Evolutionary conservation across 768 basidiomycete genomes (phyloP), one percentile per base, ranked within the genome.

Genomic region (Macrocybe gigantea): DNA sequence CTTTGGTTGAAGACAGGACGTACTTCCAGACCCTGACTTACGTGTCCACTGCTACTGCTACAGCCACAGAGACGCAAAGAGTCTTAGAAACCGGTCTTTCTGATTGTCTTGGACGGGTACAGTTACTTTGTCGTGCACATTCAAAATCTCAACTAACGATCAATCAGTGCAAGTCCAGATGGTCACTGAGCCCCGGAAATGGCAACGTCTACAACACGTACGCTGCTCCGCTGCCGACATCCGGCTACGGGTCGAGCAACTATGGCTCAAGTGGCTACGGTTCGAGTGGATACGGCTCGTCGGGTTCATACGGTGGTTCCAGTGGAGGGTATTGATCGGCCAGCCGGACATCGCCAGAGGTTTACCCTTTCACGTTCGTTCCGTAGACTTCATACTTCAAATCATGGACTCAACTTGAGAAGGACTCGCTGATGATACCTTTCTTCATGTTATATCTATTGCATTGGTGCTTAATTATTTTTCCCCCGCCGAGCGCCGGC

Each of bases 111-210:
- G 67, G 69, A 57, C 61, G 66, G 61, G 78, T 78, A 49, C 45
- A 64, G 60, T 22, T 12, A n/a, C 22, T 12, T 38, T 39, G 31
- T 49, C 47, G 38, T 15, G 12, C 44, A 44, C 33, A 11, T 10
- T 31, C 14, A 15, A 31, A 11, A 33, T 50, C 15, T 34, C 45
- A 10, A 54, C 61, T 42, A 64, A 29, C 44, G 36, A 52, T 33
- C 33, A 51, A 45, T 1, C 51, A 79, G 75, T 85, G 83, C 75
- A 80, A 83, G 69, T 76, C 72, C 33, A 57, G 60, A 49, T 83
- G 75, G 72, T 70, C 69, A 49, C 62, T 84, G 58, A 72, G 58
- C 6, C 44, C 65, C 12, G 79, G 79, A 7, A 82, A 79, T 68
- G 71, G 66, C 68, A 67, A 77, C 65, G 49, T 32, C 49, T 67